phyloP scores from a whole-genome alignment of 2,329 filamentous ascomycete species.

The Neofusicoccum laricinum region DNA sequence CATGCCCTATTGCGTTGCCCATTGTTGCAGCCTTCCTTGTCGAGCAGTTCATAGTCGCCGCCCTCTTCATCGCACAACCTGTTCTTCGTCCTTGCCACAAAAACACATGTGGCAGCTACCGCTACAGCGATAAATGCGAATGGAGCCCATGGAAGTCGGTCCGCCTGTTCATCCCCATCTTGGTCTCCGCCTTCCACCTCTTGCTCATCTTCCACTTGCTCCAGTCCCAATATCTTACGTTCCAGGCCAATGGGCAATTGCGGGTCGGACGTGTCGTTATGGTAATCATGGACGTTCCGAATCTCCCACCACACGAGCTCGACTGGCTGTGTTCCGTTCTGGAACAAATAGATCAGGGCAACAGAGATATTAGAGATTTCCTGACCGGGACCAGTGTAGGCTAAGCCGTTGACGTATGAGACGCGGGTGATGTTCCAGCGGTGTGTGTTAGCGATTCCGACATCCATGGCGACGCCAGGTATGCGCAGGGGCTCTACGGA shows the following conservation, averaged over 20 bases:
- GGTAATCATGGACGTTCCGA: background rate
- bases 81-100: background rate
- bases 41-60: background rate
- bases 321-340: background rate
- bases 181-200: background rate
- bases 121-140: background rate
- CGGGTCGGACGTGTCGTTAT: background rate
- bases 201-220: background rate
- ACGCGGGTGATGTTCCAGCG: conserved; percentile 5
- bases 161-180: too few species aligned
- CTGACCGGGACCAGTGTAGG: background rate
- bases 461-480: background rate
- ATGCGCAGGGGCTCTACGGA: background rate
- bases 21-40: background rate
- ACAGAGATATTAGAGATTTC: background rate
- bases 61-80: background rate
- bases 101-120: background rate
- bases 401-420: conserved; percentile 6
- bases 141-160: background rate
- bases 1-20: background rate
- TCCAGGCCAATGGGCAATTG: background rate
- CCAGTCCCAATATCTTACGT: background rate
- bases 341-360: background rate
- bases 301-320: conserved; percentile 11
- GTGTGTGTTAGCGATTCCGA: background rate